A percentile compares a stretch with the other conserved stretches of the same genome.
Evolutionary conservation across 768 basidiomycete species (phyloP).

Genomic region (Hypholoma fasciculare): DNA sequence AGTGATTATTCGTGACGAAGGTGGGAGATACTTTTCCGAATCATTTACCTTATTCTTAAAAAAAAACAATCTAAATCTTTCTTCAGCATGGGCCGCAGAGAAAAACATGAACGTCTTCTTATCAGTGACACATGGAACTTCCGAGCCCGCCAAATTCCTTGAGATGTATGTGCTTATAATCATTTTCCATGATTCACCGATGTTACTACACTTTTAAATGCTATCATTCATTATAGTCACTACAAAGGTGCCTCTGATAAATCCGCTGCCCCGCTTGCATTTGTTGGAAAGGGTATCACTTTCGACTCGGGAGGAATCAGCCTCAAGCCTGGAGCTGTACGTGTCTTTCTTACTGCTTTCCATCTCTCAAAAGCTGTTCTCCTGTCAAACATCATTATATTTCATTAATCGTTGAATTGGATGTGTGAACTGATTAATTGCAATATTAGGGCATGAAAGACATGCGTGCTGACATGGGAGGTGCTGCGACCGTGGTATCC

Average conservation of each 20-base stretch:
- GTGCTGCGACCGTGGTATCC: conserved; percentile 77
- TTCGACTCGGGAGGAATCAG: conserved; percentile 91
- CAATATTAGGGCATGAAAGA: conserved; percentile 70
- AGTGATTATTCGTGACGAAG: conserved; percentile 72
- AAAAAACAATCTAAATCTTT: background rate
- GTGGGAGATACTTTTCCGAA: conserved; percentile 32
- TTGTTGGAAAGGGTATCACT: conserved; percentile 89
- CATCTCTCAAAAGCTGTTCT: background rate
- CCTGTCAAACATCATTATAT: background rate
- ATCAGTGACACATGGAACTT: conserved; percentile 80
- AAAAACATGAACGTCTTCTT: conserved; percentile 90
- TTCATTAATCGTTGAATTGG: no score
- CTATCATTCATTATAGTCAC: conserved; percentile 44
- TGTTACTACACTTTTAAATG: background rate
- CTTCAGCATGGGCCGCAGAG: conserved; percentile 73
- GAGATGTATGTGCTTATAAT: conserved; percentile 62
- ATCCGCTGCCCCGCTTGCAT: conserved; percentile 60
- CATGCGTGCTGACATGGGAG: conserved; percentile 91
- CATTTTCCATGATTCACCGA: background rate
- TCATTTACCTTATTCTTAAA: background rate
- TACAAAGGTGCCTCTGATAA: conserved; percentile 73
- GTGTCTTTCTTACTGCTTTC: conserved; percentile 21
- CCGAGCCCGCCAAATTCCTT: conserved; percentile 83
- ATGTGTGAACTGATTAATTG: no score
- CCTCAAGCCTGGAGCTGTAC: conserved; percentile 71